Evolutionary conservation across 345 rosid genomes (phyloP), one percentile per base, ranked within the genome.

Genomic region (Corchorus capsularis): DNA sequence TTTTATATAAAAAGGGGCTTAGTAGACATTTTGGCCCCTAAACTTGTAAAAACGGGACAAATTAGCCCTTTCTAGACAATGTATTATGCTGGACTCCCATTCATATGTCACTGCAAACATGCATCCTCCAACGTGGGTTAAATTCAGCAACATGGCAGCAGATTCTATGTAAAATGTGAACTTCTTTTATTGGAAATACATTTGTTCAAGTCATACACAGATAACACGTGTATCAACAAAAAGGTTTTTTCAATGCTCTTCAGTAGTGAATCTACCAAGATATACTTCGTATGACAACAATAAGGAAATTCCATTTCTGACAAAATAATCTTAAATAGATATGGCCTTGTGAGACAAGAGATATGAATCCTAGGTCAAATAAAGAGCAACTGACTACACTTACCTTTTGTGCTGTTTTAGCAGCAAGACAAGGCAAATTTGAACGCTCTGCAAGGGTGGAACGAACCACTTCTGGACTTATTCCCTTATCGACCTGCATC

Each of bases 381-480:
- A 56, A 39, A 39, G 43, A 39, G n/a, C 11, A 72, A 76, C 14
- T 7, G 35, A 53, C 41, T 63, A 17, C 80, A 79, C 82, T 85
- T 84, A 95, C 99, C 87, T 88, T 85, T 69, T 78, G 77, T 71
- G 92, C 96, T 17, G 98, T 92, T 66, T 84, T 89, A 52, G 97
- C 91, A 14, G 99, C 99, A 16, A 95, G 90, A 88, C 89, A 89
- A 80, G 99, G 98, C 69, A 84, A 55, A 63, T 83, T 88, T 57
- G 88, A 94, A 66, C 96, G 97, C 83, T 95, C 97, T 69, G 91
- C 83, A 45, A 93, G 93, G 80, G 91, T 87, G 79, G 98, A 88
- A 73, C 98, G 94, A 72, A 95, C 97, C 49, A 93, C 85, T 86
- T 95, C 97, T 63, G 96, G 88, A 85, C 87, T 87, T 79, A 90